Evolutionary conservation across 306 rosid species (phyloP), one percentile per base, ranked within the genome.

Genomic region (Dryas drummondii): DNA sequence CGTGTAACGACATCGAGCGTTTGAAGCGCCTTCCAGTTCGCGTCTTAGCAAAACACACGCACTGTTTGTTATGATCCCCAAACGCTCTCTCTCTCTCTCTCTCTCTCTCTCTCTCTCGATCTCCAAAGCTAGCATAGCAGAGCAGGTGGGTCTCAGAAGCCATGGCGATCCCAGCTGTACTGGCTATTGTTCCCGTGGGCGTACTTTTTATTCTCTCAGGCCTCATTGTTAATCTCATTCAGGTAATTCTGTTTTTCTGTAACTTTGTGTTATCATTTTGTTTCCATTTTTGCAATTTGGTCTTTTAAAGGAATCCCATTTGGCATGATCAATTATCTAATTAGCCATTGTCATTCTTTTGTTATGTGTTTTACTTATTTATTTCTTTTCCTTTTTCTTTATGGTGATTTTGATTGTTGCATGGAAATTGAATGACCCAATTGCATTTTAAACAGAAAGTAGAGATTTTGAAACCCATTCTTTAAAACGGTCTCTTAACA

Each of bases 121-220:
- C 27, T 68, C 26, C 49, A 56, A 10, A 17, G 51, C 63, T 46
- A 61, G n/a, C 27, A 59, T 12, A 5, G 44, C 82, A 49, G 66
- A 55, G 67, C 54, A 19, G 80, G 49, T 8, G 63, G 10, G 41
- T 9, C 63, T 32, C 37, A 32, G 37, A 75, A 79, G 69, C 60
- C 72, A 94, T 91, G 98, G 88, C 87, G 47, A 81, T 91, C 79
- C 97, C 90, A 45, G 91, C 98, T 53, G 86, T 85, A 32, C 52
- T 90, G 17, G 82, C 85, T 49, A 77, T 94, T 61, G 80, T 89
- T 79, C 98, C 98, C 13, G 1, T 87, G 4, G 98, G 96, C 70
- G 62, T 82, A 48, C 78, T 94, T 59, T 88, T 94, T 91, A 75
- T 91, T 71, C 80, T 90, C 71, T 94, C 98, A 0, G 98, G 98